A percentile compares a stretch with the other conserved stretches of the same genome.
These are phyloP conservation scores for Metschnikowia picachoensis DNA, from an alignment of 805 yeast species.

Conservation along the genomic window DNA sequence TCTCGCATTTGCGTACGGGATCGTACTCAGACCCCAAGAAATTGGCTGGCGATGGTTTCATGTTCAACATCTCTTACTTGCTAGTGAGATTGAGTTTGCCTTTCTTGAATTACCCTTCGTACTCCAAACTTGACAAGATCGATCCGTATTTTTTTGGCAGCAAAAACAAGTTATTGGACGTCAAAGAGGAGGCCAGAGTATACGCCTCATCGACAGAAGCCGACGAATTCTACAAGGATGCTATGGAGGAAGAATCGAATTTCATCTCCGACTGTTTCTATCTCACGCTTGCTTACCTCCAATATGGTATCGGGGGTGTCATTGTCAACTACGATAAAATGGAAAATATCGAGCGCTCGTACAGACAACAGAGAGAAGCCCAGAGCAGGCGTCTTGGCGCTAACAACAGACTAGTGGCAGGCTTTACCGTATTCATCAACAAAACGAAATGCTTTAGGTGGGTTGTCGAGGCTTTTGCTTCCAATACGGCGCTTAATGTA, in stretches of 20 bases:
- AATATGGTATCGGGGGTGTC: constrained; percentile 87
- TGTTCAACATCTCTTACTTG: constrained; percentile 69
- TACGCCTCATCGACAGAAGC: constrained; percentile 74
- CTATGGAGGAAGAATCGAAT: constrained; percentile 47
- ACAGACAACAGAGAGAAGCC: constrained; percentile 33
- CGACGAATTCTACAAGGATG: constrained; percentile 46
- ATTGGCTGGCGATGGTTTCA: constrained; percentile 74
- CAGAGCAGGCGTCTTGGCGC: constrained; percentile 12
- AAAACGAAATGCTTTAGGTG: constrained; percentile 41
- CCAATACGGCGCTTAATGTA: constrained; percentile 52
- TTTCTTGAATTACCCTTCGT: constrained; percentile 61
- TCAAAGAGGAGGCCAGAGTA: constrained; percentile 77
- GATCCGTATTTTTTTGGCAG: constrained; percentile 62
- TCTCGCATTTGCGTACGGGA: constrained; percentile 84
- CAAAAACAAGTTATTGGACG: constrained; percentile 52
- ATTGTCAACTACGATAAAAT: constrained; percentile 52
- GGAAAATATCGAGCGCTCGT: constrained; percentile 45
- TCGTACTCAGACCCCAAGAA: constrained; percentile 68
- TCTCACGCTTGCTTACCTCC: constrained; percentile 70
- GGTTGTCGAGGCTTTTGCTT: constrained; percentile 61
- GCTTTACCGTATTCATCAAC: constrained; percentile 43
- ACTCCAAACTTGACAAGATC: constrained; percentile 70
- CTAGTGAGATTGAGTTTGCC: constrained; percentile 77
- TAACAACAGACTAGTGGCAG: constrained; percentile 6
- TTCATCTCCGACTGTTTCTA: constrained; percentile 92